Evolutionary conservation across 345 rosid genomes (phyloP).

Genomic region (Sonneratia caseolaris): DNA sequence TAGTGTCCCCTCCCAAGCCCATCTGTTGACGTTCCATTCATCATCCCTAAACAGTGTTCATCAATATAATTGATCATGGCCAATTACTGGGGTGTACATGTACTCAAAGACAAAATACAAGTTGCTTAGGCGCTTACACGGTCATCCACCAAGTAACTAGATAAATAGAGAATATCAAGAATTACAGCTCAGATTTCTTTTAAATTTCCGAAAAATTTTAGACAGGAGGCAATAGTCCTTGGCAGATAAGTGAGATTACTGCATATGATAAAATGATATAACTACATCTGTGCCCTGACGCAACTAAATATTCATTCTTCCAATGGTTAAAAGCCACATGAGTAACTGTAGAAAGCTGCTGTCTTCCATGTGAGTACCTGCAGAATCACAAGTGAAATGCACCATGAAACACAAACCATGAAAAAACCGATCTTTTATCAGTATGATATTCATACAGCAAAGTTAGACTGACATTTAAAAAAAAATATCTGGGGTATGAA

Average conservation of each 20-base stretch:
- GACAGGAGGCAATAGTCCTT: not conserved
- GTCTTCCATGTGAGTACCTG: slow-evolving; percentile 98
- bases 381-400: slow-evolving; percentile 26
- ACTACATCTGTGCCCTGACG: not conserved
- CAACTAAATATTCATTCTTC: not conserved
- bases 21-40: slow-evolving; percentile 98
- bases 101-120: not conserved
- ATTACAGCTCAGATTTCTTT: not conserved
- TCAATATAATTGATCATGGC: not conserved
- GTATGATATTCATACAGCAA: not conserved
- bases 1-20: slow-evolving; percentile 94
- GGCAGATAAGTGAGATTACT: not conserved
- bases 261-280: not conserved
- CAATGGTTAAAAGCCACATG: slow-evolving; percentile 4
- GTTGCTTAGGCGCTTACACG: not conserved
- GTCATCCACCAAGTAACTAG: not conserved
- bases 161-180: not conserved
- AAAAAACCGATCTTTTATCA: not conserved
- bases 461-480: not conserved
- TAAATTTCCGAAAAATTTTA: not conserved
- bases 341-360: slow-evolving; percentile 93
- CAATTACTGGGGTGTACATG: not conserved
- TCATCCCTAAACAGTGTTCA: slow-evolving; percentile 51
- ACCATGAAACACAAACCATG: not conserved
- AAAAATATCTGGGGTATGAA: not conserved